A percentile compares a stretch with the other conserved stretches of the same genome.
Evolutionary conservation across 306 rosid species (phyloP).

Genomic region (Cucurbita pepo): DNA sequence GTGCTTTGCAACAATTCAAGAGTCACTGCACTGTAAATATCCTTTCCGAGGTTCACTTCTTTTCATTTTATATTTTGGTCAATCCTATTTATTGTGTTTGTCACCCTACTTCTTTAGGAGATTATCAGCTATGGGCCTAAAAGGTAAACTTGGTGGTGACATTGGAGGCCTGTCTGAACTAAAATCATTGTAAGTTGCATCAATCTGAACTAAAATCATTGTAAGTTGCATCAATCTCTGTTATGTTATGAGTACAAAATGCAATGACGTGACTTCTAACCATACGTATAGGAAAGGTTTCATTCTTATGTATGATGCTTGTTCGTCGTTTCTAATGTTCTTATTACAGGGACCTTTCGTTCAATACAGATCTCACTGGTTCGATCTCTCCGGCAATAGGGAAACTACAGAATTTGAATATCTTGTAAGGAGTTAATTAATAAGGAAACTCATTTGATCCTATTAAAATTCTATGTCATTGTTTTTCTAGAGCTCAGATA

Average conservation of each 20-base stretch:
- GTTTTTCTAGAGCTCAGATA: neutral
- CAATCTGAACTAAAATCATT: constrained; percentile 37
- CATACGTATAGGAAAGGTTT: neutral
- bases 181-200: constrained; percentile 45
- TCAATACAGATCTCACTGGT: constrained; percentile 42
- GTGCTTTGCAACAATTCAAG: constrained; percentile 58
- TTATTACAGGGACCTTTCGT: constrained; percentile 51
- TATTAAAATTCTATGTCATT: neutral
- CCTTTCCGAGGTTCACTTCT: neutral
- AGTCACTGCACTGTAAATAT: constrained; percentile 58
- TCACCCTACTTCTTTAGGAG: constrained; percentile 17
- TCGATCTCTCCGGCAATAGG: constrained; percentile 39
- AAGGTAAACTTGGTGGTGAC: constrained; percentile 45
- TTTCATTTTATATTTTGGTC: neutral
- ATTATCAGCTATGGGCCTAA: constrained; percentile 42
- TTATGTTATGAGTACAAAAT: neutral
- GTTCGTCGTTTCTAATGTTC: constrained; percentile 4
- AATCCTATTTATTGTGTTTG: neutral
- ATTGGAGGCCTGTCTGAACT: constrained; percentile 46
- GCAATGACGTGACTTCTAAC: neutral
- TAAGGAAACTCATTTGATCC: neutral
- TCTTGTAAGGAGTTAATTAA: constrained; percentile 48
- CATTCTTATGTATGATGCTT: neutral
- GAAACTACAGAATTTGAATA: constrained; percentile 31
- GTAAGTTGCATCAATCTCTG: constrained; percentile 24